Evolutionary conservation across 352 stramenopile genomes (phyloP), one percentile per base, ranked within the genome.

Genomic region (Pythium folliculosum): DNA sequence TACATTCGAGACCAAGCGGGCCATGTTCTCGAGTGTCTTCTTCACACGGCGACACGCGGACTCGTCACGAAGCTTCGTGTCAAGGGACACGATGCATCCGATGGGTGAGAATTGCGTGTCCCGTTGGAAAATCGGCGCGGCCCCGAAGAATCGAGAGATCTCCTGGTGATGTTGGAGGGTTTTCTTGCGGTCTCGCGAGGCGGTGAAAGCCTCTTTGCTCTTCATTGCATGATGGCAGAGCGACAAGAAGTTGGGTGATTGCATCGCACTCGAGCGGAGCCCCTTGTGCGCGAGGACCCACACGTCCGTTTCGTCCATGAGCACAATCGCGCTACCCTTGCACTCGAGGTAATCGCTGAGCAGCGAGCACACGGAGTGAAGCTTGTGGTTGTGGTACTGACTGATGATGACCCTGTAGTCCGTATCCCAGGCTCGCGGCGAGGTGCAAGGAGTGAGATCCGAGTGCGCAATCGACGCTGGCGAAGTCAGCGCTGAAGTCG

Each of bases 261-360:
- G 81, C 7, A 92, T 75, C 5, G 83, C 75, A 17, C 72, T 81
- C 3, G 75, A 63, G 30, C 76, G 75, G 2, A 90, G 63, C 2
- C 81, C 82, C 64, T 85, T 82, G 67, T 90, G 79, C 1, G 80
- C 80, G 32, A 92, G 68, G 9, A 92, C 74, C 82, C 84, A 92
- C 17, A 91, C 73, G 52, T 91, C 76, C 1, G 77, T 55, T 8
- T 81, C 77, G 35, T 87, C 71, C 1, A 88, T 74, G 21, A 92
- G 76, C 23, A 89, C 84, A 56, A 92, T 83, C 16, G 84, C 82
- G 22, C 80, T 76, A 9, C 84, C 81, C 8, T 80, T 76, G 67
- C 82, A 91, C 50, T 92, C 84, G 22, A 92, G 79, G 62, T 90
- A 92, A 47, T 92, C 80, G 8, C 81, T 59, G 1, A 92, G 63